These are phyloP conservation scores for Salisapilia sapeloensis DNA, from an alignment of 352 stramenopile species.

Conservation along the genomic window DNA sequence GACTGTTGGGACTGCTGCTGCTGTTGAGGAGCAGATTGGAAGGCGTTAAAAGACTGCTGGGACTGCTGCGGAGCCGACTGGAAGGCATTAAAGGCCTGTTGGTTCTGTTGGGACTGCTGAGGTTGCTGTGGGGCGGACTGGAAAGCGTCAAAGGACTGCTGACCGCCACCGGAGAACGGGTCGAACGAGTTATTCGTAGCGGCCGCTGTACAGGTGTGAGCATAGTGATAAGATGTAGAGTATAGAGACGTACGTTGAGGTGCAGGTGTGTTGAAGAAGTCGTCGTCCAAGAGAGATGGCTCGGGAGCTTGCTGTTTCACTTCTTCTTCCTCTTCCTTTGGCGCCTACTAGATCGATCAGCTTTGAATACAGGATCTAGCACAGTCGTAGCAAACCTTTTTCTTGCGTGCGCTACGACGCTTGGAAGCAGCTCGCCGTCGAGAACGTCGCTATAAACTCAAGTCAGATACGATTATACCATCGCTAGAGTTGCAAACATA, in stretches of 20 bases:
- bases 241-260: no score
- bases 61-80: conserved; percentile 10
- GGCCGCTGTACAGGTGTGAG: no score
- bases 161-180: no score
- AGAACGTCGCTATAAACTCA: conserved; percentile 7
- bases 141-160: no score
- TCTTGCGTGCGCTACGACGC: conserved; percentile 50
- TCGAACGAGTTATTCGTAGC: no score
- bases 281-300: conserved; percentile 54
- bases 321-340: conserved; percentile 17
- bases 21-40: conserved; percentile 15
- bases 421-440: conserved; percentile 47
- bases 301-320: conserved; percentile 36
- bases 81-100: conserved; percentile 19
- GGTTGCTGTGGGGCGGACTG: no score
- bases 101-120: no score
- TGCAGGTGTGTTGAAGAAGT: conserved; percentile 43
- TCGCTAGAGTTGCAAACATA: conserved; percentile 2
- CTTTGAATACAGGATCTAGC: background rate
- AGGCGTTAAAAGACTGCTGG: conserved; percentile 42
- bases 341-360: conserved; percentile 1
- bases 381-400: conserved; percentile 20
- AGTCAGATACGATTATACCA: background rate
- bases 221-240: no score
- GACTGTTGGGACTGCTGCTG: conserved; percentile 15